phyloP scores from a whole-genome alignment of 1,284 basidiomycete species.

The Ustilago crameri region DNA sequence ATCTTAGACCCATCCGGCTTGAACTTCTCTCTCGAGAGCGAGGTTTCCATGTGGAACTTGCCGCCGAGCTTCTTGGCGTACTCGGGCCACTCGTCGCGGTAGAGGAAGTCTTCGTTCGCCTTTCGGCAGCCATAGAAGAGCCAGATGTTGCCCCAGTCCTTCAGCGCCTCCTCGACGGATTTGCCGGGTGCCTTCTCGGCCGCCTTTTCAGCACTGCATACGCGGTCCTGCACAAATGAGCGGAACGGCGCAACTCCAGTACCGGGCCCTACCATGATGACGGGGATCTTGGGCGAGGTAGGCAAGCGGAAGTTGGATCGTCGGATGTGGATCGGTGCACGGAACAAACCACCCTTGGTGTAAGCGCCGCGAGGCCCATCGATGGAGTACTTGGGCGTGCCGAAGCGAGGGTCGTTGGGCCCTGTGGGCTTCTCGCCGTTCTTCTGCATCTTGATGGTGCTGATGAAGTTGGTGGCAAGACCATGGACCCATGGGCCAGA shows the following conservation, averaged over 20 bases:
- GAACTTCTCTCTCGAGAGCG: constrained; percentile 83
- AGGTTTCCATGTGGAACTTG: constrained; percentile 87
- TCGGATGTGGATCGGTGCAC: constrained; percentile 91
- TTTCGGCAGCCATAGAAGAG: constrained; percentile 96
- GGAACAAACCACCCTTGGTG: constrained; percentile 75
- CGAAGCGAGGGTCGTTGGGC: constrained; percentile 62
- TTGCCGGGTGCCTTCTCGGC: constrained; percentile 84
- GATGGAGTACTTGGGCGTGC: constrained; percentile 81
- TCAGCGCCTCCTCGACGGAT: constrained; percentile 86
- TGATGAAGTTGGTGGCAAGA: constrained; percentile 66
- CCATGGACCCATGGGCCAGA: constrained; percentile 57
- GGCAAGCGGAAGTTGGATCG: constrained; percentile 95
- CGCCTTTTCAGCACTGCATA: constrained; percentile 90
- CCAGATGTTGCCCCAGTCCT: constrained; percentile 92
- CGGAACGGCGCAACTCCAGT: constrained; percentile 99
- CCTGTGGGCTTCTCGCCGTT: constrained; percentile 69
- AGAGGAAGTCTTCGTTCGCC: constrained; percentile 88
- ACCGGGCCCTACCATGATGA: constrained; percentile 98
- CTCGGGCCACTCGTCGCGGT: constrained; percentile 91
- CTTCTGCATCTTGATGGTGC: constrained; percentile 75
- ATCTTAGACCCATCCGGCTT: constrained; percentile 91
- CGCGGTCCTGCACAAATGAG: constrained; percentile 96
- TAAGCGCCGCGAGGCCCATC: constrained; percentile 89
- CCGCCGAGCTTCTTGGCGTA: constrained; percentile 87
- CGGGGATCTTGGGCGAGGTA: constrained; percentile 95